Base-by-base conservation (phyloP, 2,329 filamentous ascomycete species). In the Ceratocystis colombiana region DNA sequence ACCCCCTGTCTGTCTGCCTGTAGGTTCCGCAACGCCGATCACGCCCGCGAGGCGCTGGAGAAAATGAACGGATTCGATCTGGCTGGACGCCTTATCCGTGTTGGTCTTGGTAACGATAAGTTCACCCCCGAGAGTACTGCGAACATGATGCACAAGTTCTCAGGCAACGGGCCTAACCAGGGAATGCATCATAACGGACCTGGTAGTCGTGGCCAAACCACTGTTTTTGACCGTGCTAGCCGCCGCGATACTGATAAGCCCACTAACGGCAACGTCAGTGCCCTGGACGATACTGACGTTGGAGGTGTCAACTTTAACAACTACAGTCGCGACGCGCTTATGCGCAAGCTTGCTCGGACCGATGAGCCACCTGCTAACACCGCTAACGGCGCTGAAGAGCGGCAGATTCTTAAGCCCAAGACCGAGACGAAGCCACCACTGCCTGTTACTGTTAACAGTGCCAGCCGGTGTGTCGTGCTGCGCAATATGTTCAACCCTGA, bases 21-120 rank as follows among this genome's bases (percentile, higher is more conserved):
- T 69, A 96, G 91, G 74, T 96, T 95, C 77, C 87, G 88, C 73
- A 89, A 97, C 74, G 91, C 93, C 68, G 85, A 85, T 70, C 87
- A 96, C 77, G 94, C 94, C 74, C 90, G 93, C 74, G 90, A 96
- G 76, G 95, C 94, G 69, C 81, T 99, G 70, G 91, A 96, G 77
- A 96, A 96, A 79, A 96, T 99, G 93, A 99, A 99, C 78, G 92
- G 93, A 70, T 99, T 97, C 79, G 94, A 97, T 78, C 86, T 99
- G 72, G 94, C 94, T 73, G 92, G 92, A 77, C 92, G 94, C 75
- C 91, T 92, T 70, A 97, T 99, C 76, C 91, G 94, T 75, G 95
- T 99, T 77, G 94, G 94, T 77, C 90, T 99, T 80, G 94, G 94
- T 78, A 99, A 96, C 80, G 94, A 99, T 89, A 97, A 97, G 85